Conservation (phyloP, 1,284 basidiomycete species). For the Anthracocystis walkeri region DNA sequence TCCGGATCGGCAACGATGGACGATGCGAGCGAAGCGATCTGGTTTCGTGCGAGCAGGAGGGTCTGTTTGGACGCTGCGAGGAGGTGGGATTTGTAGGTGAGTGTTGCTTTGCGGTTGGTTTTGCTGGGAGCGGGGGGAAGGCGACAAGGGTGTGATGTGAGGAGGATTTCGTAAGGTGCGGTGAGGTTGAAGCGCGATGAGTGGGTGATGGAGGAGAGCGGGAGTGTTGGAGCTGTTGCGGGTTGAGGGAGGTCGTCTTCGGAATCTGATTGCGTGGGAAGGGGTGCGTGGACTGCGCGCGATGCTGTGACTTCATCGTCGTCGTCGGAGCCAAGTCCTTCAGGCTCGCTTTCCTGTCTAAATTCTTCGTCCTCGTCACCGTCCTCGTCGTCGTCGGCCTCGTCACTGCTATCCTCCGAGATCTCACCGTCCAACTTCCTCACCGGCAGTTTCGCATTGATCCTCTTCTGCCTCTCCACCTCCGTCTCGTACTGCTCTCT, state of each 20-base stretch:
- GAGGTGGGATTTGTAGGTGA: slow-evolving; percentile 15
- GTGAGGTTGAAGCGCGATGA: slow-evolving; percentile 58
- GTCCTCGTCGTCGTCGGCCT: slow-evolving; percentile 27
- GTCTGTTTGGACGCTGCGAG: slow-evolving; percentile 20
- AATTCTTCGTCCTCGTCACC: slow-evolving; percentile 6
- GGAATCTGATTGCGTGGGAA: slow-evolving; percentile 16
- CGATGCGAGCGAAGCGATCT: slow-evolving; percentile 66
- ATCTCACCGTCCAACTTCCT: slow-evolving; percentile 29
- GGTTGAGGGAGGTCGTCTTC: slow-evolving; percentile 12
- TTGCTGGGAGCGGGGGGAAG: slow-evolving; percentile 12
- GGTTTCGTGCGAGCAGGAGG: slow-evolving; percentile 60
- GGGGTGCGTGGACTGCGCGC: slow-evolving; percentile 54
- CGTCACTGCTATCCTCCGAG: slow-evolving; percentile 15
- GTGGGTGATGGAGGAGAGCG: slow-evolving; percentile 49
- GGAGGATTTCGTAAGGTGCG: slow-evolving; percentile 59
- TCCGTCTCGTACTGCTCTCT: slow-evolving; percentile 38
- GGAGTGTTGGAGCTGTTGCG: neutral
- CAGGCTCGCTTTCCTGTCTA: slow-evolving; percentile 27
- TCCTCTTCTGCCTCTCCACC: slow-evolving; percentile 33
- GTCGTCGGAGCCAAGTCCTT: slow-evolving; percentile 25
- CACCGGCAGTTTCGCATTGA: slow-evolving; percentile 38
- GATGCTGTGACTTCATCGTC: slow-evolving; percentile 13
- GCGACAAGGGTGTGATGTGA: slow-evolving; percentile 32
- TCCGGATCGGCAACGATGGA: slow-evolving; percentile 66
- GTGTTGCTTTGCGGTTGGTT: slow-evolving; percentile 18